Conservation (phyloP, 2,329 filamentous ascomycete species). For the Cordyceps cateniannulata region DNA sequence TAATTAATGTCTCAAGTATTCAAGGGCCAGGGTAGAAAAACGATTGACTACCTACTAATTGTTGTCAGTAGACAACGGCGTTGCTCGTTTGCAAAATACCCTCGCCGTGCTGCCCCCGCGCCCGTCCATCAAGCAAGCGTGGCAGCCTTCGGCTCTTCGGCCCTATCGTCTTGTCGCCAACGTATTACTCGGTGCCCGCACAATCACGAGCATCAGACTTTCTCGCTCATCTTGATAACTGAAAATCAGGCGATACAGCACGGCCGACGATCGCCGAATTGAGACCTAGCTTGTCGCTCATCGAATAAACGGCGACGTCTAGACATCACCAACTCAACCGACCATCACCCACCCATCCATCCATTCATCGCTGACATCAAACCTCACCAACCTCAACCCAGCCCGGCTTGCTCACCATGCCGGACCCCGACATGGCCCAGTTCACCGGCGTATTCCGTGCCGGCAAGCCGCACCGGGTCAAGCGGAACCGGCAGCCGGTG, state of each 20-base stretch:
- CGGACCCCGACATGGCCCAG: constrained; percentile 13
- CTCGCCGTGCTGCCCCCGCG: background rate
- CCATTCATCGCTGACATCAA: background rate
- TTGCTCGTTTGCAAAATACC: background rate
- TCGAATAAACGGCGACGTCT: background rate
- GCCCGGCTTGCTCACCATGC: background rate
- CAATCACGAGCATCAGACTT: background rate
- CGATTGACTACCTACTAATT: background rate
- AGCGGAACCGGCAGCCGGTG: constrained; percentile 34
- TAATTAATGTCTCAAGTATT: too few species aligned
- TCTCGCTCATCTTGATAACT: background rate
- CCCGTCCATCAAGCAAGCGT: background rate
- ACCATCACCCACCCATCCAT: background rate
- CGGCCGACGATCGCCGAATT: too few species aligned
- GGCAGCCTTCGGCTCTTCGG: background rate
- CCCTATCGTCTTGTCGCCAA: background rate
- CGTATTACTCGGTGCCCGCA: background rate
- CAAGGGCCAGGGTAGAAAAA: too few species aligned
- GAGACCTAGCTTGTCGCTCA: too few species aligned
- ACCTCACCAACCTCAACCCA: background rate
- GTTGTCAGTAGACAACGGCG: background rate
- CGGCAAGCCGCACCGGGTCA: constrained; percentile 26
- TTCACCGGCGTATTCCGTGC: constrained; percentile 33
- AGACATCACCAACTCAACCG: background rate
- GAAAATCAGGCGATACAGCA: background rate